Percentiles rank a stretch among this genome's conserved stretches.
phyloP scores from a whole-genome alignment of 305 asterid genomes.

The Solanum hybrid region DNA sequence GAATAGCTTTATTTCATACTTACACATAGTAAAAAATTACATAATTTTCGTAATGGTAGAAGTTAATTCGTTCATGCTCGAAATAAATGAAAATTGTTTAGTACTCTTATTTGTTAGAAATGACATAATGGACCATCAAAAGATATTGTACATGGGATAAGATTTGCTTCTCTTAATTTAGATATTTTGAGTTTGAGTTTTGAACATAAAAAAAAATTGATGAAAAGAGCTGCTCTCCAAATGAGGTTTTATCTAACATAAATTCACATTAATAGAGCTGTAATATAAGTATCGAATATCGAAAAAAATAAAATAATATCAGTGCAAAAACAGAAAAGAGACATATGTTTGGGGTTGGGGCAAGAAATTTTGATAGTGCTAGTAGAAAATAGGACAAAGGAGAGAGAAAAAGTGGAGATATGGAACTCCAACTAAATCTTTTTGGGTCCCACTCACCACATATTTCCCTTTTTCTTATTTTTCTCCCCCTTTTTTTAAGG shows the following conservation, averaged over 20 bases:
- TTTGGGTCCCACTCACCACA: constrained; percentile 26
- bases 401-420: constrained; percentile 33
- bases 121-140: not conserved
- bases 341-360: not conserved
- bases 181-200: accelerated
- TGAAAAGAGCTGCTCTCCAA: not conserved
- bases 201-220: not conserved
- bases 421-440: constrained; percentile 36
- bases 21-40: not conserved
- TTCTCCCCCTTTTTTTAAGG: constrained; percentile 17
- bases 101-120: not conserved
- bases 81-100: not conserved
- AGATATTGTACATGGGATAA: no score
- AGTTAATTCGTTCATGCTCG: not conserved
- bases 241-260: not conserved
- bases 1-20: not conserved
- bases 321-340: not conserved
- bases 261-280: not conserved
- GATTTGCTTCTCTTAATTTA: not conserved
- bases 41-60: not conserved
- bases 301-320: not conserved
- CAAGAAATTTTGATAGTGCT: not conserved
- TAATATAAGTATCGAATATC: not conserved
- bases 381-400: constrained; percentile 4
- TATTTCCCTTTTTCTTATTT: not conserved